phyloP scores from a whole-genome alignment of 1,139 yeast genomes.

The Pichia sp. region DNA sequence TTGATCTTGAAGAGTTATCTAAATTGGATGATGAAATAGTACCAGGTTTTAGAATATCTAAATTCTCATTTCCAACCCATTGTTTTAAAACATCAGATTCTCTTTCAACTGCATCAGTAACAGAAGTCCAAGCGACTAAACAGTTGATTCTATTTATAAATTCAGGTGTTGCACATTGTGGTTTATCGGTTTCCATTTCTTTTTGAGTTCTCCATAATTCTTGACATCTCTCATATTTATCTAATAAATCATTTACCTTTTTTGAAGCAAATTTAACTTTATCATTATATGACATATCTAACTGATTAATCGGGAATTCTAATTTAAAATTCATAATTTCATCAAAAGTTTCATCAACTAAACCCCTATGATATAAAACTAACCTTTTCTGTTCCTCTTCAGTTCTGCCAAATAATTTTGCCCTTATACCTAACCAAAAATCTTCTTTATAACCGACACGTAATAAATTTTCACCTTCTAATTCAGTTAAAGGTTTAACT shows the following conservation, averaged over 20 bases:
- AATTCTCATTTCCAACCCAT: slow-evolving; percentile 80
- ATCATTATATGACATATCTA: slow-evolving; percentile 26
- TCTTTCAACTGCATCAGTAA: slow-evolving; percentile 60
- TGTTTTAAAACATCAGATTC: slow-evolving; percentile 50
- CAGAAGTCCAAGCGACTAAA: slow-evolving; percentile 76
- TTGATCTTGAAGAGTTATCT: background rate
- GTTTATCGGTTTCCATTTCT: slow-evolving; percentile 76
- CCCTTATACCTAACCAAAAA: slow-evolving; percentile 74
- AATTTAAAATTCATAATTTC: slow-evolving; percentile 62
- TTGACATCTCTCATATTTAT: slow-evolving; percentile 62
- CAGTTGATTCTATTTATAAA: slow-evolving; percentile 70
- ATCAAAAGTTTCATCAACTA: slow-evolving; percentile 70
- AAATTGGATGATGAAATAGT: background rate
- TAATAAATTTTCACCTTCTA: slow-evolving; percentile 42
- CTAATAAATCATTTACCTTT: slow-evolving; percentile 54
- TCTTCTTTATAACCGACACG: slow-evolving; percentile 65
- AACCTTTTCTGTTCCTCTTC: slow-evolving; percentile 74
- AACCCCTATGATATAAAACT: slow-evolving; percentile 63
- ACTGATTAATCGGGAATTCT: slow-evolving; percentile 25
- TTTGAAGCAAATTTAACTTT: slow-evolving; percentile 28
- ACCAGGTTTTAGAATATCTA: slow-evolving; percentile 40
- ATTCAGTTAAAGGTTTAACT: slow-evolving; percentile 42
- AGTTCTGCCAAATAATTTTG: slow-evolving; percentile 76
- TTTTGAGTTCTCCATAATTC: slow-evolving; percentile 74
- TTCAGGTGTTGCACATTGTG: slow-evolving; percentile 58